Evolutionary conservation across 768 basidiomycete species (phyloP).

Genomic region (Xerocomus spinulosus): DNA sequence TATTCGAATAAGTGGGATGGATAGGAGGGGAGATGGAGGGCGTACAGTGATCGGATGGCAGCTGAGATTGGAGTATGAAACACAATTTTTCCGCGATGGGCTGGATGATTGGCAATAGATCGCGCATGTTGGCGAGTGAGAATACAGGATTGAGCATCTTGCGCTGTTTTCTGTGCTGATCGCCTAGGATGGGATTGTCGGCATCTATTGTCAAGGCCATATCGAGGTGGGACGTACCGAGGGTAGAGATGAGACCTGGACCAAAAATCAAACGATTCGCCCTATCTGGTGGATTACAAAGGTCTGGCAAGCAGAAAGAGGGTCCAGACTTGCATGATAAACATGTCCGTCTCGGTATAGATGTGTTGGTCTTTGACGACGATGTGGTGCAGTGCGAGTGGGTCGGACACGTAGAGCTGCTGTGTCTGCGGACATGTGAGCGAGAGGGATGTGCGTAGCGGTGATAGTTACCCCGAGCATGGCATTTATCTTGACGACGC

Average conservation of each 20-base stretch:
- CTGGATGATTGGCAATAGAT: conserved; percentile 28
- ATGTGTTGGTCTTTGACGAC: conserved; percentile 35
- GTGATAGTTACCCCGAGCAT: conserved; percentile 29
- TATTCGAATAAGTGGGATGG: conserved; percentile 5
- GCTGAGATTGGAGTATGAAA: conserved; percentile 13
- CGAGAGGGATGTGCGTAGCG: not conserved
- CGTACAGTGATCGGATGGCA: conserved; percentile 24
- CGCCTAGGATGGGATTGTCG: conserved; percentile 17
- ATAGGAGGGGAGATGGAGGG: not conserved
- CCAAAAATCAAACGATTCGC: conserved; percentile 35
- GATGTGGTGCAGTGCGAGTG: conserved; percentile 35
- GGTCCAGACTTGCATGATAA: conserved; percentile 24
- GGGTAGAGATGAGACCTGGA: conserved; percentile 34
- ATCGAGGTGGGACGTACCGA: conserved; percentile 30
- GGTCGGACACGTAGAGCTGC: conserved; percentile 36
- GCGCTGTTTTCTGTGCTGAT: conserved; percentile 30
- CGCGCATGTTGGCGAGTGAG: conserved; percentile 29
- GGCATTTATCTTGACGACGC: conserved; percentile 32
- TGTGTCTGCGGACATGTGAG: conserved; percentile 13
- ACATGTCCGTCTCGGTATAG: conserved; percentile 36
- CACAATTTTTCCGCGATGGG: conserved; percentile 30
- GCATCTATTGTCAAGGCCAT: too few relatives aligned
- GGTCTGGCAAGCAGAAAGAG: not conserved
- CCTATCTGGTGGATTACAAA: conserved; percentile 6
- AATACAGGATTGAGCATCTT: conserved; percentile 35